Evolutionary conservation across 2,329 filamentous ascomycete genomes (phyloP).

Genomic region (Microcyclosporella mali): DNA sequence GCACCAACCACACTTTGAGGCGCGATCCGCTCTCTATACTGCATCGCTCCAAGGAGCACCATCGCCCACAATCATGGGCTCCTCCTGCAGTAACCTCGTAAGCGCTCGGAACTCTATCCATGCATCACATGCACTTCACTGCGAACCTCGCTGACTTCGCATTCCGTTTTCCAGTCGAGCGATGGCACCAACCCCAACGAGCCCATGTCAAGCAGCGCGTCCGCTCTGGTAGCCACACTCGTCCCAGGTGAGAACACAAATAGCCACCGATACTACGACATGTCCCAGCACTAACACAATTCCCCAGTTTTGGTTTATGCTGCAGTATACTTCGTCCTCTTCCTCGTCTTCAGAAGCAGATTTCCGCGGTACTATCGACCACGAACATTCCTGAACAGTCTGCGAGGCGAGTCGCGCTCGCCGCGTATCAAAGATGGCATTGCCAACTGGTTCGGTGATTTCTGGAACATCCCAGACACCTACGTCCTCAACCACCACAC

Average conservation of each 20-base stretch:
- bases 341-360: slow-evolving; percentile 37
- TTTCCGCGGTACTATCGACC: slow-evolving; percentile 43
- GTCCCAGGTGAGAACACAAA: slow-evolving; percentile 29
- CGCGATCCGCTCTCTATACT: no score
- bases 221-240: slow-evolving; percentile 44
- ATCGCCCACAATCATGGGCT: no score
- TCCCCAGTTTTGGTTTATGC: slow-evolving; percentile 30
- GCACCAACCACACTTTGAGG: no score
- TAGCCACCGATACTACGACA: neutral
- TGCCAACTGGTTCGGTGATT: slow-evolving; percentile 41
- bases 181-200: no score
- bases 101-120: no score
- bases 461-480: slow-evolving; percentile 58
- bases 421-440: slow-evolving; percentile 32
- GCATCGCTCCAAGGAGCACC: no score
- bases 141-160: no score
- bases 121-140: no score
- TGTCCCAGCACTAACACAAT: no score
- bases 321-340: slow-evolving; percentile 31
- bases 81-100: no score
- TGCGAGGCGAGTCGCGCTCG: slow-evolving; percentile 37
- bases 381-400: slow-evolving; percentile 40
- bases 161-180: no score
- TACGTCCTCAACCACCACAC: slow-evolving; percentile 86
- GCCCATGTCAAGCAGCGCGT: no score